Percentiles rank a stretch among this genome's conserved stretches.
Conservation (phyloP, 352 stramenopile genomes). For the Phytophthora constricta region DNA sequence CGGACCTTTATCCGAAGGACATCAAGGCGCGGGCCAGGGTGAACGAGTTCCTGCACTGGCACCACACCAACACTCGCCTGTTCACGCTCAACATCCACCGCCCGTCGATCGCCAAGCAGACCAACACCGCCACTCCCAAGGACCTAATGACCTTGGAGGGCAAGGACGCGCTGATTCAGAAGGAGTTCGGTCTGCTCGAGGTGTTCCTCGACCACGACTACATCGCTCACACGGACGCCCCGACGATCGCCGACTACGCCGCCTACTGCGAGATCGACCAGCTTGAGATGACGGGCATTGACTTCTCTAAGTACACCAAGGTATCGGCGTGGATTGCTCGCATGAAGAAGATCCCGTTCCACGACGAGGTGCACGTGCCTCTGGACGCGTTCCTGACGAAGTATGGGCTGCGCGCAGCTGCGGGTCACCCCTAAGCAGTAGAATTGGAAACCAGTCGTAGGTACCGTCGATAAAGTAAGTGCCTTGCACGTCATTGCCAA, state of each 20-base stretch:
- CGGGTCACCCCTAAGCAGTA: not conserved
- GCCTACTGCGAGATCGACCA: slow-evolving; percentile 58
- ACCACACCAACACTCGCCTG: slow-evolving; percentile 47
- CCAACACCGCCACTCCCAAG: slow-evolving; percentile 24
- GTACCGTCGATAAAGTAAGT: not conserved
- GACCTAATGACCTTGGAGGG: slow-evolving; percentile 38
- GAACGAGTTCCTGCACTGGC: slow-evolving; percentile 59
- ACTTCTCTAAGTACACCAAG: slow-evolving; percentile 51
- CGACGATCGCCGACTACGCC: slow-evolving; percentile 55
- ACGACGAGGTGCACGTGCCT: slow-evolving; percentile 22
- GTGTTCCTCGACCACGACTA: slow-evolving; percentile 50
- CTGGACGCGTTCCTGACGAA: slow-evolving; percentile 14
- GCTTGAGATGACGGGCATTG: slow-evolving; percentile 49
- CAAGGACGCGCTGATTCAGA: slow-evolving; percentile 37
- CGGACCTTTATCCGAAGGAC: slow-evolving; percentile 49
- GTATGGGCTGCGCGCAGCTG: not conserved
- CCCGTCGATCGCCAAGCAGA: slow-evolving; percentile 23
- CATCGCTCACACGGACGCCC: slow-evolving; percentile 41
- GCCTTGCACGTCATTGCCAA: too few relatives aligned
- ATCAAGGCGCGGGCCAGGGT: slow-evolving; percentile 47
- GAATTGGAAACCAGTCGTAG: not conserved
- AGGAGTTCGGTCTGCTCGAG: slow-evolving; percentile 43
- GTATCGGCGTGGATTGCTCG: slow-evolving; percentile 46
- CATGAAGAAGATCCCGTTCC: slow-evolving; percentile 37
- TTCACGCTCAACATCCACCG: slow-evolving; percentile 45